Evolutionary conservation across 768 basidiomycete genomes (phyloP).

Genomic region (Lactarius quietus): DNA sequence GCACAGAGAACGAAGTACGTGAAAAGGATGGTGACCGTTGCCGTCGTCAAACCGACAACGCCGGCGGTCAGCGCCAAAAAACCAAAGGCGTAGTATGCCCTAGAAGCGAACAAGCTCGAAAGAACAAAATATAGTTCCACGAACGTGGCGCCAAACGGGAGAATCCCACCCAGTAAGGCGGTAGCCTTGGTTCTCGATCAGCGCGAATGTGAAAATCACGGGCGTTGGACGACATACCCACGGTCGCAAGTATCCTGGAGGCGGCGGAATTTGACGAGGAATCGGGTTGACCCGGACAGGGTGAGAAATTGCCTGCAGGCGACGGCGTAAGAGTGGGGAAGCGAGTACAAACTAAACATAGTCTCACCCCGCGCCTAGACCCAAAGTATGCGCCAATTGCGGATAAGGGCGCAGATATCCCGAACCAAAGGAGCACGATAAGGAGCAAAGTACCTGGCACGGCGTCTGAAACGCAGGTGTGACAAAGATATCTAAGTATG

Average conservation of each 20-base stretch:
- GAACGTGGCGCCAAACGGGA: slow-evolving; percentile 94
- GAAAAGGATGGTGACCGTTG: slow-evolving; percentile 85
- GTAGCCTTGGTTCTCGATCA: slow-evolving; percentile 43
- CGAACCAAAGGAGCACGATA: slow-evolving; percentile 86
- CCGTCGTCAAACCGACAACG: slow-evolving; percentile 82
- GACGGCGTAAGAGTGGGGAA: slow-evolving; percentile 17
- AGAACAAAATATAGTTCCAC: slow-evolving; percentile 93
- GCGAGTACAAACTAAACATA: neutral
- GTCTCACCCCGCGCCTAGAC: slow-evolving; percentile 75
- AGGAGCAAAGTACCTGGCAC: slow-evolving; percentile 73
- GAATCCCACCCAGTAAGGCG: slow-evolving; percentile 79
- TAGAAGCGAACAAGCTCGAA: slow-evolving; percentile 86
- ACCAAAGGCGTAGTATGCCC: slow-evolving; percentile 95
- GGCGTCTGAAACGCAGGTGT: neutral
- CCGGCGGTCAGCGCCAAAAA: slow-evolving; percentile 85
- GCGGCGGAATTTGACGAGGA: slow-evolving; percentile 92
- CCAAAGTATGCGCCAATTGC: slow-evolving; percentile 85
- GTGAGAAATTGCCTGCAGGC: slow-evolving; percentile 58
- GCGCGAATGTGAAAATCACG: neutral
- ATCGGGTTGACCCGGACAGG: slow-evolving; percentile 91
- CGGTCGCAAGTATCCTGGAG: slow-evolving; percentile 77
- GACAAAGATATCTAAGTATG: slow-evolving; percentile 1
- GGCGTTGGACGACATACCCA: slow-evolving; percentile 51
- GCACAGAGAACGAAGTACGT: slow-evolving; percentile 91
- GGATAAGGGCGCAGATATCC: slow-evolving; percentile 88